Percentiles rank a stretch among this genome's conserved stretches.
Conservation (phyloP, 176 grass and related monocot genomes). For the Cenchrus americanus region DNA sequence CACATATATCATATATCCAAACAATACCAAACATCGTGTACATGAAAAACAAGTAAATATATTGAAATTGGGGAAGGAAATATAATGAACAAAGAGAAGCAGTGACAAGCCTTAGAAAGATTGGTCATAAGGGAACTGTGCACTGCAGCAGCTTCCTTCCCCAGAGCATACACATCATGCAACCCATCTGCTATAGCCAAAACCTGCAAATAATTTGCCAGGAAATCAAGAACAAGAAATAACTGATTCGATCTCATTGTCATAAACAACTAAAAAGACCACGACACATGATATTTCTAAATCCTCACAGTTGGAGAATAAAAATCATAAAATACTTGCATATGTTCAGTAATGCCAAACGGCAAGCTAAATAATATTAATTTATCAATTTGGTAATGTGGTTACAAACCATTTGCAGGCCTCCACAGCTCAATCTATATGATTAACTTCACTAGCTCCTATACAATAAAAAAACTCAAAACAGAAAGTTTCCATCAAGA, state of each 20-base stretch:
- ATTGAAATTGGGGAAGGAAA: conserved; percentile 31
- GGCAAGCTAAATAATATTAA: conserved; percentile 26
- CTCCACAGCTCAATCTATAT: conserved; percentile 25
- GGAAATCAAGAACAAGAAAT: conserved; percentile 42
- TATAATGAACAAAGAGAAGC: conserved; percentile 43
- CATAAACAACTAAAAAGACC: conserved; percentile 39
- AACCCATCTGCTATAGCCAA: conserved; percentile 92
- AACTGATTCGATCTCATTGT: conserved; percentile 12
- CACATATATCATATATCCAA: conserved; percentile 15
- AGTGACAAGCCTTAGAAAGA: conserved; percentile 78
- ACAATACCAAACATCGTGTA: conserved; percentile 20
- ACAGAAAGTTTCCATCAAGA: conserved; percentile 29
- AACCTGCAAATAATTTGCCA: conserved; percentile 61
- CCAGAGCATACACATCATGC: conserved; percentile 79
- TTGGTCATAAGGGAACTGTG: conserved; percentile 80
- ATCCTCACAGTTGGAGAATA: conserved; percentile 33
- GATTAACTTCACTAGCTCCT: conserved; percentile 23
- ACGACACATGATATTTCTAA: conserved; percentile 30
- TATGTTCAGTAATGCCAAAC: conserved; percentile 23
- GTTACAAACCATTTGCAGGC: conserved; percentile 33
- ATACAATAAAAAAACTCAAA: not conserved
- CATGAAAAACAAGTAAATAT: conserved; percentile 33
- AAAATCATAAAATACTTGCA: conserved; percentile 19
- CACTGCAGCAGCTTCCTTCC: conserved; percentile 73
- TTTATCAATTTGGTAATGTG: conserved; percentile 8